phyloP scores from a whole-genome alignment of 257 asterid genomes.

The Solanum pimpinellifolium region DNA sequence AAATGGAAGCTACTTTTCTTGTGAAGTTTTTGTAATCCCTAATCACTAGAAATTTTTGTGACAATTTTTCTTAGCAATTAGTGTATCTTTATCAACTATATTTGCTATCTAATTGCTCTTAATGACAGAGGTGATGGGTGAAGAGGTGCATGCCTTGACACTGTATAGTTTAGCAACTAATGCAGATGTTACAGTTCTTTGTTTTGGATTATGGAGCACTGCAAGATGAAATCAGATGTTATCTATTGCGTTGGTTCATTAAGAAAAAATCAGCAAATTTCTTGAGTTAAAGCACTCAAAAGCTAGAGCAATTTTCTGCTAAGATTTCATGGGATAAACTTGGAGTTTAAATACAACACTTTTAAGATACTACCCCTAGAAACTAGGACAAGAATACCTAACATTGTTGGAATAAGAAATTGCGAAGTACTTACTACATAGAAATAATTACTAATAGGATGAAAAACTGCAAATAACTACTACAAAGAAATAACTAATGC shows the following conservation, averaged over 20 bases:
- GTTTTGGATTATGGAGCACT: not conserved
- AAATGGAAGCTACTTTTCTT: not conserved
- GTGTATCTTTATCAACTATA: not conserved
- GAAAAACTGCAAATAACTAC: not conserved
- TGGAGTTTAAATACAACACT: not conserved
- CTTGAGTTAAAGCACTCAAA: accelerated
- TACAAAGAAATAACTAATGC: not conserved
- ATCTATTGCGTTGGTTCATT: not conserved
- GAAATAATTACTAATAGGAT: too few species aligned
- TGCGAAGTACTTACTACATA: not conserved
- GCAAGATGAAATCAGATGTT: not conserved
- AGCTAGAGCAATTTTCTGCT: not conserved
- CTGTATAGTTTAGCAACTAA: not conserved
- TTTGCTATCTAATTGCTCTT: not conserved
- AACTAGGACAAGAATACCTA: not conserved
- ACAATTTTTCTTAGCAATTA: not conserved
- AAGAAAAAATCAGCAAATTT: not conserved
- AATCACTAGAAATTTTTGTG: not conserved
- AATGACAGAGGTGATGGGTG: not conserved
- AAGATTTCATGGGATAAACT: not conserved
- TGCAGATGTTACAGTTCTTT: not conserved
- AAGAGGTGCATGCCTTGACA: not conserved
- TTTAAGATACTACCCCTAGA: not conserved
- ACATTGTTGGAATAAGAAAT: not conserved
- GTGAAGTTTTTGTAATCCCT: not conserved